Percentiles rank a stretch among this genome's conserved stretches.
phyloP scores from a whole-genome alignment of 2,329 filamentous ascomycete genomes.

The Leptodontidium sp. region DNA sequence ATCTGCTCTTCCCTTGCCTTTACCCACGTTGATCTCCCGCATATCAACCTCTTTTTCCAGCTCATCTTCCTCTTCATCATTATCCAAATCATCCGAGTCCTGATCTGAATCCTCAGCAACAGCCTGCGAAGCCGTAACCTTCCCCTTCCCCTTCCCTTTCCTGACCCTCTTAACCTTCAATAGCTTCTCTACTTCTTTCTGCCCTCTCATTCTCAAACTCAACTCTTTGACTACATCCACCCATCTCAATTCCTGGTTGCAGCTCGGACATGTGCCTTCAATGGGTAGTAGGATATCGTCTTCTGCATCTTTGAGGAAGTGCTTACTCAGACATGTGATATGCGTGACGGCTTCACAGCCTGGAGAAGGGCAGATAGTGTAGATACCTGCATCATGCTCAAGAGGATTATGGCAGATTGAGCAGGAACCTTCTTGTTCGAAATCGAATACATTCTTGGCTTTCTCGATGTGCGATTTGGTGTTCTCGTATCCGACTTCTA shows the following conservation, averaged over 20 bases:
- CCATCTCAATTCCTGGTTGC: slow-evolving; percentile 72
- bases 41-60: slow-evolving; percentile 10
- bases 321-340: slow-evolving; percentile 64
- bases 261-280: slow-evolving; percentile 75
- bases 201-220: slow-evolving; percentile 74
- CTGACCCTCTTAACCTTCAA: slow-evolving; percentile 56
- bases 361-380: slow-evolving; percentile 63
- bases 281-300: slow-evolving; percentile 66
- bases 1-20: not conserved
- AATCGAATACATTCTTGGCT: slow-evolving; percentile 60
- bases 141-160: slow-evolving; percentile 31
- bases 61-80: not conserved
- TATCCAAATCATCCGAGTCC: slow-evolving; percentile 31
- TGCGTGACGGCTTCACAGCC: slow-evolving; percentile 66
- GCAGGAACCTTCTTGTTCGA: slow-evolving; percentile 64
- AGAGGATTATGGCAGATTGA: slow-evolving; percentile 59
- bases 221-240: slow-evolving; percentile 82
- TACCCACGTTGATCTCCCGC: slow-evolving; percentile 15
- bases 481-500: slow-evolving; percentile 63
- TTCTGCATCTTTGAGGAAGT: slow-evolving; percentile 55
- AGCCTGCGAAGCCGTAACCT: slow-evolving; percentile 31
- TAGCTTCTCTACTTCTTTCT: slow-evolving; percentile 74
- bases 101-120: slow-evolving; percentile 30
- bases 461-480: slow-evolving; percentile 64
- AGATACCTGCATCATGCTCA: slow-evolving; percentile 57